A percentile compares a stretch with the other conserved stretches of the same genome.
These are phyloP conservation scores for Lolium perenne DNA, from an alignment of 176 grass and related monocot species.

Conservation along the genomic window DNA sequence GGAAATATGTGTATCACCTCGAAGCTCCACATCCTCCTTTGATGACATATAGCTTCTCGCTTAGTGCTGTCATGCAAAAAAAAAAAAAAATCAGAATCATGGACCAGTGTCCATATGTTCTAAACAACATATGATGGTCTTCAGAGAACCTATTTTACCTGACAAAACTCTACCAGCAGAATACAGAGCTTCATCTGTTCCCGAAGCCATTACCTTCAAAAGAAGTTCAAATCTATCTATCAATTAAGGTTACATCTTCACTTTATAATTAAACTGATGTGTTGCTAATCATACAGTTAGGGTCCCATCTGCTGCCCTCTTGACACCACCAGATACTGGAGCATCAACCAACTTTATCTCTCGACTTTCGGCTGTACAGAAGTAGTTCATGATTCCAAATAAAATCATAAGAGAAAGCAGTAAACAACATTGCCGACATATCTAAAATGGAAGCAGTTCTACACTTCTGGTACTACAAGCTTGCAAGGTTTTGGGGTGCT, in stretches of 20 bases:
- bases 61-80: conserved; percentile 68
- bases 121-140: conserved; percentile 30
- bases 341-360: conserved; percentile 87
- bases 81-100: conserved; percentile 6
- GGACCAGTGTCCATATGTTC: conserved; percentile 10
- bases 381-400: conserved; percentile 31
- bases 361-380: conserved; percentile 66
- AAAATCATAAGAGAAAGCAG: conserved; percentile 14
- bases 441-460: conserved; percentile 9
- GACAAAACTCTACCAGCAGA: conserved; percentile 68
- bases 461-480: not conserved
- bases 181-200: conserved; percentile 80
- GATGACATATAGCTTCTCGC: conserved; percentile 96
- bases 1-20: conserved; percentile 66
- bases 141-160: conserved; percentile 54
- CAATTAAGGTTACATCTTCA: conserved; percentile 28
- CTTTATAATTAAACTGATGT: conserved; percentile 32
- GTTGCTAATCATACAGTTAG: conserved; percentile 69
- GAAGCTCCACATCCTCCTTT: conserved; percentile 98
- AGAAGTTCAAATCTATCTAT: conserved; percentile 35
- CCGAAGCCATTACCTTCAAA: conserved; percentile 87
- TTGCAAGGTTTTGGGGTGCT: not conserved
- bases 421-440: not conserved
- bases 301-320: conserved; percentile 93
- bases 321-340: conserved; percentile 92